Conservation (phyloP, 2,329 filamentous ascomycete genomes). For the Didymella segeticola region DNA sequence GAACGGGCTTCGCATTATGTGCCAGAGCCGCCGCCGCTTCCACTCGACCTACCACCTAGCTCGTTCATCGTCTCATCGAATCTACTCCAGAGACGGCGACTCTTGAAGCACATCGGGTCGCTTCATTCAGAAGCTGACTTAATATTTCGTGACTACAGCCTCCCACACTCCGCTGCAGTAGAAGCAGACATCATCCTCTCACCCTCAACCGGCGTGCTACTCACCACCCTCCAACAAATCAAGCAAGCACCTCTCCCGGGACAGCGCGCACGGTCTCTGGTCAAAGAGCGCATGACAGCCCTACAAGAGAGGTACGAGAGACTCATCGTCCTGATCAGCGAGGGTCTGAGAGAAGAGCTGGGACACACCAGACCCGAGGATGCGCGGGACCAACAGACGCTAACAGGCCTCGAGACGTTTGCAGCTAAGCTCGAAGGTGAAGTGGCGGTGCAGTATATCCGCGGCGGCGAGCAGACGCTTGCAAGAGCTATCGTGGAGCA, state of each 20-base stretch:
- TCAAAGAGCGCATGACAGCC: conserved; percentile 63
- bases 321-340: conserved; percentile 72
- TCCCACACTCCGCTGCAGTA: conserved; percentile 35
- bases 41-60: conserved; percentile 24
- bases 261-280: conserved; percentile 43
- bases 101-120: conserved; percentile 60
- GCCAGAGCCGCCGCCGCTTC: neutral
- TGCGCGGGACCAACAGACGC: conserved; percentile 52
- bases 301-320: conserved; percentile 69
- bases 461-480: conserved; percentile 52
- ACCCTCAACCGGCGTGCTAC: conserved; percentile 70
- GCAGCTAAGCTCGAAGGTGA: conserved; percentile 49
- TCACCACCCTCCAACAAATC: conserved; percentile 74
- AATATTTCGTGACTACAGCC: conserved; percentile 66
- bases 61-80: conserved; percentile 62
- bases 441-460: conserved; percentile 48
- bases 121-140: conserved; percentile 59
- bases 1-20: neutral
- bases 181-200: conserved; percentile 80
- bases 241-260: conserved; percentile 76
- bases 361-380: conserved; percentile 35
- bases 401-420: conserved; percentile 62
- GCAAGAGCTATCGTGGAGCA: conserved; percentile 41
- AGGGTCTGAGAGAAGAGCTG: conserved; percentile 39
- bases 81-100: conserved; percentile 52